Evolutionary conservation across 2,329 filamentous ascomycete genomes (phyloP).

Genomic region (Apiospora malaysiana): DNA sequence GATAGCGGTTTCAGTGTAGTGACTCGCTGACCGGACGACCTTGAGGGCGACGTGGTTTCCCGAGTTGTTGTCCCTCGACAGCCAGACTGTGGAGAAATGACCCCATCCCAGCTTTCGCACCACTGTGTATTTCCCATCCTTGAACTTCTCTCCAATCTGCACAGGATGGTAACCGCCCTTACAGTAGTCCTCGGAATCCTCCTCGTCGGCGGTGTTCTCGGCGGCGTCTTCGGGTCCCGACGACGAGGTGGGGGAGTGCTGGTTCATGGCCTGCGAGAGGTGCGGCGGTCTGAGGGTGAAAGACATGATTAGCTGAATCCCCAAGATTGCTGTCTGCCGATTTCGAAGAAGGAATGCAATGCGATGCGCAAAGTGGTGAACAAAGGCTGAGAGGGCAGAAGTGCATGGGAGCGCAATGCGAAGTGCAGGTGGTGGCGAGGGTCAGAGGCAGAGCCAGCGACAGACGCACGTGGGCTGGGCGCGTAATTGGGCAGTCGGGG

Average conservation of each 20-base stretch:
- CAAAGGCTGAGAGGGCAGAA: not conserved
- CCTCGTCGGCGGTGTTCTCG: constrained; percentile 95
- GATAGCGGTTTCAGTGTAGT: constrained; percentile 98
- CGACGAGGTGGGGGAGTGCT: constrained; percentile 75
- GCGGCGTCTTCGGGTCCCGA: constrained; percentile 82
- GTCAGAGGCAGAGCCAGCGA: constrained; percentile 13
- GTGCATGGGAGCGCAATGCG: not conserved
- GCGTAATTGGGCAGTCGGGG: constrained; percentile 26
- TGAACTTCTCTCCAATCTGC: constrained; percentile 92
- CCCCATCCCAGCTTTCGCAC: constrained; percentile 98
- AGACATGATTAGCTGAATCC: constrained; percentile 37
- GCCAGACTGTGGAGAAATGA: constrained; percentile 97
- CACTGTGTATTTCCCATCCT: constrained; percentile 94
- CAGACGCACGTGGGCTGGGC: constrained; percentile 26
- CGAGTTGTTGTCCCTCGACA: constrained; percentile 81
- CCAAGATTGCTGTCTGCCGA: not conserved
- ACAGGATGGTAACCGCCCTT: constrained; percentile 99
- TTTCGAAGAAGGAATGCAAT: not conserved
- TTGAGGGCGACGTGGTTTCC: constrained; percentile 97
- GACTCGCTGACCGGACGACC: constrained; percentile 94
- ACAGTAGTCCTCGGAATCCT: constrained; percentile 99
- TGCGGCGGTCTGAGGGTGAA: constrained; percentile 57
- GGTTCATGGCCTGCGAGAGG: constrained; percentile 63
- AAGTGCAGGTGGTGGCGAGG: constrained; percentile 16
- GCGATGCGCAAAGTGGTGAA: not conserved